Conservation (phyloP, 2,329 filamentous ascomycete genomes). For the Coleophoma crateriformis region DNA sequence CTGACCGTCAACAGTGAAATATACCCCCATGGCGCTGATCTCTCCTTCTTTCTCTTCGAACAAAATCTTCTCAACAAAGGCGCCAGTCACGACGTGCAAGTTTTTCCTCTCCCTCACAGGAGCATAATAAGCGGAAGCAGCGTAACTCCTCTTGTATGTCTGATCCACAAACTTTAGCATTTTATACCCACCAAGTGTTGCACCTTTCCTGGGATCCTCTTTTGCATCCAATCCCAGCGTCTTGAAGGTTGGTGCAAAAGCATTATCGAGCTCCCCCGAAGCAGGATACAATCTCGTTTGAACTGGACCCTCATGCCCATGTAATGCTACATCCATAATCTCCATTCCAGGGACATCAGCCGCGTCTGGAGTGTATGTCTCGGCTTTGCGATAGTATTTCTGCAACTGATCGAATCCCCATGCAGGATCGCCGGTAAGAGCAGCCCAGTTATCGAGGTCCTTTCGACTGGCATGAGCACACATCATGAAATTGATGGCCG, state of each 20-base stretch:
- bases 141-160: constrained; percentile 41
- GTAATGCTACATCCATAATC: no score
- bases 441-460: constrained; percentile 32
- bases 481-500: constrained; percentile 22
- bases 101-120: constrained; percentile 36
- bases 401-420: constrained; percentile 22
- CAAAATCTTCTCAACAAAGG: constrained; percentile 77
- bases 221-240: constrained; percentile 36
- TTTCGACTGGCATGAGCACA: constrained; percentile 8
- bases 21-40: constrained; percentile 13
- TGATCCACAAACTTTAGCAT: constrained; percentile 45
- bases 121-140: constrained; percentile 29
- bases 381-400: no score
- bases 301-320: constrained; percentile 19
- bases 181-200: constrained; percentile 43
- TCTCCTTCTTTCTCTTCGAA: not conserved
- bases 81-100: constrained; percentile 75
- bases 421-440: constrained; percentile 28
- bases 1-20: constrained; percentile 3
- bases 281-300: constrained; percentile 34
- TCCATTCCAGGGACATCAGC: no score
- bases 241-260: constrained; percentile 40
- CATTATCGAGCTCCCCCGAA: constrained; percentile 34
- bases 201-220: constrained; percentile 41
- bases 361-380: no score